Base-by-base conservation (phyloP, 2,329 filamentous ascomycete species). In the Trichoderma harzianum region DNA sequence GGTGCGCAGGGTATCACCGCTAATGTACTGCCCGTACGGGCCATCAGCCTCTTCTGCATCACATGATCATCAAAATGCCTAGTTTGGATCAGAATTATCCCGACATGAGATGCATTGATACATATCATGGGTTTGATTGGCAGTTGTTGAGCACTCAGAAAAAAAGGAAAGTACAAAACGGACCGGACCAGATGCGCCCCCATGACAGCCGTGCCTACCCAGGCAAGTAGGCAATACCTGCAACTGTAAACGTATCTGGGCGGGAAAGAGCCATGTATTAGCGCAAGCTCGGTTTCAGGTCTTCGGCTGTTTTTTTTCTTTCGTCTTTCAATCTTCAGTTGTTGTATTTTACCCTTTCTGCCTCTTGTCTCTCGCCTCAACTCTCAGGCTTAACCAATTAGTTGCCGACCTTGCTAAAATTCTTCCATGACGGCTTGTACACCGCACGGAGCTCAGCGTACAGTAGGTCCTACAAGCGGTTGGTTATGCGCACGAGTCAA, bases 11-110 rank as follows among this genome's bases (percentile, higher is more conserved):
- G 57, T 57, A 72, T 68, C 63, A 72, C 63, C 70, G 64, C 70
- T 51, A 72, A 68, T 60, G 51, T 58, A 67, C 28, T 21, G 28
- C 18, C 28, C 24, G 36, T n/a, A 63, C 51, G 57, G 60, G 51
- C 36, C 28, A 64, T 69, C 66, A 72, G 71, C 66, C 66, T 69
- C 61, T 53, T 69, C 26, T 61, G 26, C 66, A 72, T 72, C 71
- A 72, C 71, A 72, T 72, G 71, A 72, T 34, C n/a, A n/a, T 16
- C 53, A 51, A 72, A 69, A 43, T 60, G 55, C 71, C 36, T 39
- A 53, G 53, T 53, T 34, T 28, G 43, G 51, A 61, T 26, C 65
- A 70, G 1, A 30, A 68, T 68, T 34, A 51, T 51, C 55, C 55
- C 36, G 66, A 51, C 55, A 34, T 61, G 55, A 47, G 39, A 66